Conservation (phyloP, 768 basidiomycete genomes). For the Lyophyllum semitale region DNA sequence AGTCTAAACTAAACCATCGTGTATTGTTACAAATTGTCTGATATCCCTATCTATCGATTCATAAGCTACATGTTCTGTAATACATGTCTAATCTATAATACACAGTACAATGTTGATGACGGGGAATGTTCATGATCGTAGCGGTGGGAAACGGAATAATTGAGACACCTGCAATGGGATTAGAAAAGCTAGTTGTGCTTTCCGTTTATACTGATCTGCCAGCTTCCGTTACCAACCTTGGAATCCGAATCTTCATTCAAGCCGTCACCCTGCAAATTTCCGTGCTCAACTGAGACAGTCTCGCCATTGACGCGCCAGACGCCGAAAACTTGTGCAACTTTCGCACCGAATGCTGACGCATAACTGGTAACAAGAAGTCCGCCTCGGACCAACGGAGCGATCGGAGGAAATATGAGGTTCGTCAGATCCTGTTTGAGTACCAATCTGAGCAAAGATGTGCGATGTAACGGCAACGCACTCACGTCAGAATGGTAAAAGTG, state of each 20-base stretch:
- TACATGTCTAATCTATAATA: neutral
- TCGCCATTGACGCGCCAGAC: slow-evolving; percentile 23
- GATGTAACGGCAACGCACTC: neutral
- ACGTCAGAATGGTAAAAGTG: slow-evolving; percentile 40
- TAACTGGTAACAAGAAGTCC: slow-evolving; percentile 17
- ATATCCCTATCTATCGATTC: neutral
- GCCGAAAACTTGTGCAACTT: slow-evolving; percentile 28
- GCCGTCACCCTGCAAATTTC: neutral
- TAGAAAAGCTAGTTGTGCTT: neutral
- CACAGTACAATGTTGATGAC: neutral
- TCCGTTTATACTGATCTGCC: neutral
- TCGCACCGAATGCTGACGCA: slow-evolving; percentile 22
- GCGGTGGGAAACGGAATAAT: neutral
- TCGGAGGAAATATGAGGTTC: slow-evolving; percentile 21
- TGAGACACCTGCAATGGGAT: neutral
- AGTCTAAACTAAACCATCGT: too few relatives aligned
- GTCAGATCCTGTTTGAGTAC: slow-evolving; percentile 21
- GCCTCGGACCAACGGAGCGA: slow-evolving; percentile 19
- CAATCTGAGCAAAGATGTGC: slow-evolving; percentile 6
- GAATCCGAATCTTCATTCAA: neutral
- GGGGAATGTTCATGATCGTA: neutral
- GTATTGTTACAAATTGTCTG: too few relatives aligned
- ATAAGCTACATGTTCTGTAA: neutral
- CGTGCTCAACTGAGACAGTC: neutral
- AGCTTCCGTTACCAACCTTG: neutral